Base-by-base conservation (phyloP, 2,329 filamentous ascomycete species). In the Lecanicillium sp. region DNA sequence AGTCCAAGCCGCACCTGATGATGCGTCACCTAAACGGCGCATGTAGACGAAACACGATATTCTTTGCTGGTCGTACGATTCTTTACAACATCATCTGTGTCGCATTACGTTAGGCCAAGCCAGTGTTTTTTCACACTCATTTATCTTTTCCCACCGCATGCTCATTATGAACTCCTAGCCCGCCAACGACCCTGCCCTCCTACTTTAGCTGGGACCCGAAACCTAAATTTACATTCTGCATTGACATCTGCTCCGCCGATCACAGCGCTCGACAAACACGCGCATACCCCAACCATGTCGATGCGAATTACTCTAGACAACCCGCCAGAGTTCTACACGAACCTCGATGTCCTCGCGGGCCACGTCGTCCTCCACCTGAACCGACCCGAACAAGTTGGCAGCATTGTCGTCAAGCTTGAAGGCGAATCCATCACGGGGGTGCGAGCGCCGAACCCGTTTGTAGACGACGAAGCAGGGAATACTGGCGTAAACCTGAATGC, bases 381-480 rank as follows among this genome's bases (percentile, higher is more conserved):
- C 37, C 82, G 80, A 46, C 64, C 83, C 38, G 85, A 90, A 57
- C 69, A 74, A 40, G 71, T 90, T 35, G 76, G 77, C 35, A 83
- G 78, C 37, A 80, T 92, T 45, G 69, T 86, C 28, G 84, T 90
- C 52, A 92, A 92, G 65, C 75, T 92, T 22, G 85, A 92, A 55
- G 85, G 85, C 48, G 84, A 92, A 62, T 79, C 79, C 34, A 73
- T 72, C 45, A 89, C 84, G 5, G 71, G 81, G 31, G 62, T 87
- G 13, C 57, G 65, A 60, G 56, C 74, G 45, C 62, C 75, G 50
- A 48, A 64, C 52, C 56, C 67, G 57, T 57, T 38, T 17, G 13
- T 8, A 31, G 35, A 38, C 20, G 25, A 66, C 54, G 55, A 62
- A 17, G 49, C 64, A 60, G 56, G 61, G 54, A 52, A 65, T 53